These are phyloP conservation scores for Omphalea diandra DNA, from an alignment of 441 rosid species.

Conservation along the genomic window DNA sequence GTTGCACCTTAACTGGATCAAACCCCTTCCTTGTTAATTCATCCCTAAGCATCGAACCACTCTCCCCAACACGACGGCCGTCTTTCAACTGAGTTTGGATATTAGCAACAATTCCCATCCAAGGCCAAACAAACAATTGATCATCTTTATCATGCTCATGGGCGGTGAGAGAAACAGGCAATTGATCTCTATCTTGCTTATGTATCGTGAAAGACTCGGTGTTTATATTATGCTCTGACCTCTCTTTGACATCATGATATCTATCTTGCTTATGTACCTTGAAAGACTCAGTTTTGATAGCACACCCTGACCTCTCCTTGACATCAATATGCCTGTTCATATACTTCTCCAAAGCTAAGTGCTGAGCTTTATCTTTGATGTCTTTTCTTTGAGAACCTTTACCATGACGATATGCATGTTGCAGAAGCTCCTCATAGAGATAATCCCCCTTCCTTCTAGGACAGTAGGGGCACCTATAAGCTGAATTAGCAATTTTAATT, in stretches of 20 bases:
- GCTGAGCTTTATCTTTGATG: conserved; percentile 42
- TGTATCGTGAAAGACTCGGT: background rate
- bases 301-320: conserved; percentile 11
- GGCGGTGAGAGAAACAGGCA: background rate
- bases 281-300: background rate
- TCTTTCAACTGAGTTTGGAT: conserved; percentile 31
- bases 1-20: conserved; percentile 49
- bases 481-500: conserved; percentile 34
- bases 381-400: conserved; percentile 25
- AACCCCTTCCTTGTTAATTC: conserved; percentile 52
- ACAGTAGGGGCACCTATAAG: conserved; percentile 56
- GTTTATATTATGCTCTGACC: background rate
- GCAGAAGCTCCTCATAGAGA: conserved; percentile 34
- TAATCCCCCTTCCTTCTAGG: conserved; percentile 33
- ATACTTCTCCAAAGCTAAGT: conserved; percentile 49
- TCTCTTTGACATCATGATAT: conserved; percentile 26
- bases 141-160: background rate
- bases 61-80: conserved; percentile 38
- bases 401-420: conserved; percentile 38
- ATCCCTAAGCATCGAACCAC: conserved; percentile 52
- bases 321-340: conserved; percentile 34
- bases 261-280: conserved; percentile 3
- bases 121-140: conserved; percentile 54
- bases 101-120: conserved; percentile 67
- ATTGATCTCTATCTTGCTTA: conserved; percentile 21